Percentiles rank a stretch among this genome's conserved stretches.
Evolutionary conservation across 352 stramenopile genomes (phyloP).

Genomic region (Pythium aristosporum): DNA sequence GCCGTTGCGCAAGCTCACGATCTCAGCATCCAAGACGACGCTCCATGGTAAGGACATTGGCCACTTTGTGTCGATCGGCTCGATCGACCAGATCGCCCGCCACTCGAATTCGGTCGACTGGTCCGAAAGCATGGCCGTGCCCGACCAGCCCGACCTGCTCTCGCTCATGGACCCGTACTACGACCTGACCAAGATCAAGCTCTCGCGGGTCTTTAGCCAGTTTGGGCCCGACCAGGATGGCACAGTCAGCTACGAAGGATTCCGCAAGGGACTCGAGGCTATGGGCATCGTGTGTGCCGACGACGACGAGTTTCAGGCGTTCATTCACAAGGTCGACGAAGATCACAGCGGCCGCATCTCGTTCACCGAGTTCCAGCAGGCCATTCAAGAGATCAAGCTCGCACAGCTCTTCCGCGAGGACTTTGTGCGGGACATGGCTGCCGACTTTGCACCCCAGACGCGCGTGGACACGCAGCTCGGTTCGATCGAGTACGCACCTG

Average conservation of each 20-base stretch:
- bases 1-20: constrained; percentile 4
- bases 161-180: constrained; percentile 86
- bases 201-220: constrained; percentile 65
- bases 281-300: constrained; percentile 75
- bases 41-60: constrained; percentile 68
- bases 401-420: constrained; percentile 78
- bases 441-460: constrained; percentile 20
- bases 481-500: constrained; percentile 78
- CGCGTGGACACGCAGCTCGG: constrained; percentile 34
- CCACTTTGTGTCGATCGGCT: constrained; percentile 57
- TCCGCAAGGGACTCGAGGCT: constrained; percentile 62
- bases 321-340: constrained; percentile 79
- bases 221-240: constrained; percentile 55
- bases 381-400: constrained; percentile 89
- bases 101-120: constrained; percentile 52
- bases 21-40: constrained; percentile 26
- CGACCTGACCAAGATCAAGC: constrained; percentile 73
- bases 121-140: constrained; percentile 50
- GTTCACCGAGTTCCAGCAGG: constrained; percentile 83
- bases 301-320: constrained; percentile 60
- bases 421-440: constrained; percentile 42
- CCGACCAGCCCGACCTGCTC: constrained; percentile 48
- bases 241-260: constrained; percentile 74
- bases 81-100: constrained; percentile 41
- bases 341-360: constrained; percentile 83